Conservation (phyloP, 1,284 basidiomycete genomes). For the Hypsizygus ulmarius region DNA sequence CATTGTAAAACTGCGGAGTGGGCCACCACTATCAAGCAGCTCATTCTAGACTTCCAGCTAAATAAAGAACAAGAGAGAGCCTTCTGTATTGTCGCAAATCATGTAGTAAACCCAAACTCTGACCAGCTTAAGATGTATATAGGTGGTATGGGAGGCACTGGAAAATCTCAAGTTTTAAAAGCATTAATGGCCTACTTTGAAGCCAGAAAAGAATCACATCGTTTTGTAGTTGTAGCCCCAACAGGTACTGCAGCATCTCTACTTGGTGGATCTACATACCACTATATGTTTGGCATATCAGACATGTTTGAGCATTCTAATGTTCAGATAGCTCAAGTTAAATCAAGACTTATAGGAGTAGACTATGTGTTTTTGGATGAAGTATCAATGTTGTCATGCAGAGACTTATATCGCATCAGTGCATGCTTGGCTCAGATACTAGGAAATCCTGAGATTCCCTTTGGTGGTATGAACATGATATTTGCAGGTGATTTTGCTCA, state of each 20-base stretch:
- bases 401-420: conserved; percentile 20
- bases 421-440: conserved; percentile 8
- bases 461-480: conserved; percentile 19
- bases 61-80: conserved; percentile 37
- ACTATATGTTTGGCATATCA: conserved; percentile 31
- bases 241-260: conserved; percentile 37
- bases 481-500: conserved; percentile 33
- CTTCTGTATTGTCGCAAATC: conserved; percentile 33
- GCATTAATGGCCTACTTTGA: conserved; percentile 32
- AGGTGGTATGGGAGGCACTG: conserved; percentile 39
- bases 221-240: conserved; percentile 33
- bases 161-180: no score
- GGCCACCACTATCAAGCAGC: conserved; percentile 5
- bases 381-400: conserved; percentile 22
- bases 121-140: conserved; percentile 35
- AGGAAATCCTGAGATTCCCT: background rate
- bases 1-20: background rate
- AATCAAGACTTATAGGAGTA: conserved; percentile 18
- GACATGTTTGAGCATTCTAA: background rate
- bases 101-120: conserved; percentile 18
- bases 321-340: conserved; percentile 8
- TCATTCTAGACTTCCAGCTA: conserved; percentile 17
- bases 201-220: conserved; percentile 20
- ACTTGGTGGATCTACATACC: conserved; percentile 37
- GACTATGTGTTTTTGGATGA: conserved; percentile 32